Conservation (phyloP, 768 basidiomycete species). For the Termitomyces sp. region DNA sequence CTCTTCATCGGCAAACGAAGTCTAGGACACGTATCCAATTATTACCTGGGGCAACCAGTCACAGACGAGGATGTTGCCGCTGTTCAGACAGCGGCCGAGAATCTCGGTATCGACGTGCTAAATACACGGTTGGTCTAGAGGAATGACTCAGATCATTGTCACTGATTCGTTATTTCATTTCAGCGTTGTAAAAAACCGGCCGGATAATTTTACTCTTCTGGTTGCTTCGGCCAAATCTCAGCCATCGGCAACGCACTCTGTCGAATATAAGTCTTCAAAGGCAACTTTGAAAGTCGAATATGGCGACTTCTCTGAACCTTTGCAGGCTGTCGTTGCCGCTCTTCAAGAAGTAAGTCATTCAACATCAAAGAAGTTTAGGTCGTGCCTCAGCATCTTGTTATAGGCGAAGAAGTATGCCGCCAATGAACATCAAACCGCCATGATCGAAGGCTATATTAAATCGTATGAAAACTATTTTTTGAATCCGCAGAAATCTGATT, state of each 20-base stretch:
- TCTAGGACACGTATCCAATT: slow-evolving; percentile 78
- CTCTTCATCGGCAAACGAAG: slow-evolving; percentile 78
- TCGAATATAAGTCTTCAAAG: slow-evolving; percentile 36
- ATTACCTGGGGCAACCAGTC: slow-evolving; percentile 74
- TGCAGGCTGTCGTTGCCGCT: slow-evolving; percentile 51
- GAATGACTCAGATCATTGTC: not conserved
- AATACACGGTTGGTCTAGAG: slow-evolving; percentile 65
- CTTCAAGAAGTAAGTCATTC: slow-evolving; percentile 48
- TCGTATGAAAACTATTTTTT: slow-evolving; percentile 43
- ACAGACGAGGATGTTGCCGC: slow-evolving; percentile 76
- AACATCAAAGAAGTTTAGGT: not conserved
- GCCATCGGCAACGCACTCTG: slow-evolving; percentile 37
- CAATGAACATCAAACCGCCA: slow-evolving; percentile 66
- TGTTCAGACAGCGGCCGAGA: slow-evolving; percentile 74
- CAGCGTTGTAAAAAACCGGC: slow-evolving; percentile 69
- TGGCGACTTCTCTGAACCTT: slow-evolving; percentile 65
- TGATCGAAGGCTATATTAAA: slow-evolving; percentile 76
- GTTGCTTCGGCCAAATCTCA: slow-evolving; percentile 63
- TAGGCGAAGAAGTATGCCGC: slow-evolving; percentile 74
- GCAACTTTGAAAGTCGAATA: slow-evolving; percentile 63
- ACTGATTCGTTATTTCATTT: slow-evolving; percentile 1
- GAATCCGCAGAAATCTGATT: not conserved
- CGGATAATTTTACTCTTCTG: slow-evolving; percentile 61
- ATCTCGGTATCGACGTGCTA: slow-evolving; percentile 67
- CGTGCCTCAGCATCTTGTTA: not conserved